Conservation (phyloP, 345 rosid species). For the Brassica rapa region DNA sequence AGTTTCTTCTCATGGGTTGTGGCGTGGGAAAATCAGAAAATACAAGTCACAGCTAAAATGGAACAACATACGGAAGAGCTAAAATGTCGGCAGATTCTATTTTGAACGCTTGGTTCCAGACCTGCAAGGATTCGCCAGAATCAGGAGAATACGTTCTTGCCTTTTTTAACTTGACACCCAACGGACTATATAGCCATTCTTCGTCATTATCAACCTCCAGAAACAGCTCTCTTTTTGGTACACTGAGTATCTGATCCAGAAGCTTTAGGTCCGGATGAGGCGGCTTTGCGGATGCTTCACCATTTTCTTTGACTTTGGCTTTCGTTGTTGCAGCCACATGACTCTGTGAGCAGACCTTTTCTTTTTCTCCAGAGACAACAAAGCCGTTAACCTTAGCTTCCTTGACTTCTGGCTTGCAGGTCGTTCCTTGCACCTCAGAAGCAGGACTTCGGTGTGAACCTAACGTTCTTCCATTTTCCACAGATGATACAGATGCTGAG, state of each 20-base stretch:
- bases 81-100: constrained; percentile 61
- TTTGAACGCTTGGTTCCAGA: constrained; percentile 64
- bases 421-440: constrained; percentile 37
- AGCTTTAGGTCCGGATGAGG: constrained; percentile 74
- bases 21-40: constrained; percentile 14
- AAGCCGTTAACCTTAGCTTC: constrained; percentile 50
- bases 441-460: constrained; percentile 38
- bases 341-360: constrained; percentile 31
- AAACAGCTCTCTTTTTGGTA: constrained; percentile 57
- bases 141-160: constrained; percentile 32
- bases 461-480: constrained; percentile 50
- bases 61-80: constrained; percentile 77
- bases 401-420: constrained; percentile 40
- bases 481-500: constrained; percentile 35
- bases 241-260: constrained; percentile 49
- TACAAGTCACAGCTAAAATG: constrained; percentile 48
- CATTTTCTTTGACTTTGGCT: constrained; percentile 38
- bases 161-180: constrained; percentile 37
- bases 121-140: constrained; percentile 39
- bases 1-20: constrained; percentile 5
- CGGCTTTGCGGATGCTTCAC: constrained; percentile 44
- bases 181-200: constrained; percentile 57
- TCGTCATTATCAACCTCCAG: constrained; percentile 44
- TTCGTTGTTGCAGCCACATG: constrained; percentile 28
- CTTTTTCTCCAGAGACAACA: constrained; percentile 31